Evolutionary conservation across 176 grass and related monocot genomes (phyloP).

Genomic region (Thalia dealbata): DNA sequence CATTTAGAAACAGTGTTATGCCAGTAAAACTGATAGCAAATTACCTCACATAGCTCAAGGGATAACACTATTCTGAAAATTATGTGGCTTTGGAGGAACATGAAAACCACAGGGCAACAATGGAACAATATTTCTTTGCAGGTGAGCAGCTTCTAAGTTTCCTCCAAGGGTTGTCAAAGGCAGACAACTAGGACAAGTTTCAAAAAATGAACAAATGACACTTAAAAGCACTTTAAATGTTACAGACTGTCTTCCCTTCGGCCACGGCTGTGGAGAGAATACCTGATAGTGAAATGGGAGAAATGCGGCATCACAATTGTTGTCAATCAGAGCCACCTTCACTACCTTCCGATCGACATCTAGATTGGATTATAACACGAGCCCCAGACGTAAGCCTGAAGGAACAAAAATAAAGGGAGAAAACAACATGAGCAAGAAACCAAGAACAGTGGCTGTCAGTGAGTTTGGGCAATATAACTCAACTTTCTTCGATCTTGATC

Average conservation of each 20-base stretch:
- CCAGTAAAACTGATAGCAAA: not conserved
- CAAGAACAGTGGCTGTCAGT: not conserved
- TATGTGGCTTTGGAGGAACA: not conserved
- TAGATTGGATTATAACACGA: conserved; percentile 77
- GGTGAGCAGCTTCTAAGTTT: not conserved
- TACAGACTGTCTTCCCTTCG: conserved; percentile 1
- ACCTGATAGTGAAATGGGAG: conserved; percentile 16
- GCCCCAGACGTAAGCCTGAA: conserved; percentile 96
- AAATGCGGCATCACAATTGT: conserved; percentile 29
- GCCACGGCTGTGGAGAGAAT: not conserved
- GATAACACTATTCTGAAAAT: not conserved
- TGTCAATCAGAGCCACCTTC: conserved; percentile 57
- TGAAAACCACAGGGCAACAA: not conserved
- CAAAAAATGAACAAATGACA: not conserved
- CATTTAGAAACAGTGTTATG: not conserved
- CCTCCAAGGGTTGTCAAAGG: not conserved
- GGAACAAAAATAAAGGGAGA: conserved; percentile 6
- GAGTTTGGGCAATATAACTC: conserved; percentile 28
- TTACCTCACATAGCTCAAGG: not conserved
- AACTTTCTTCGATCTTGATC: conserved; percentile 99
- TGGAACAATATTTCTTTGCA: conserved; percentile 3
- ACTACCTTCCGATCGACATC: conserved; percentile 52
- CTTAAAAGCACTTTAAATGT: not conserved
- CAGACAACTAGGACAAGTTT: not conserved
- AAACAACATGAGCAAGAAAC: conserved; percentile 7